phyloP scores from a whole-genome alignment of 106 monocot genomes.

The Posidonia australis region DNA sequence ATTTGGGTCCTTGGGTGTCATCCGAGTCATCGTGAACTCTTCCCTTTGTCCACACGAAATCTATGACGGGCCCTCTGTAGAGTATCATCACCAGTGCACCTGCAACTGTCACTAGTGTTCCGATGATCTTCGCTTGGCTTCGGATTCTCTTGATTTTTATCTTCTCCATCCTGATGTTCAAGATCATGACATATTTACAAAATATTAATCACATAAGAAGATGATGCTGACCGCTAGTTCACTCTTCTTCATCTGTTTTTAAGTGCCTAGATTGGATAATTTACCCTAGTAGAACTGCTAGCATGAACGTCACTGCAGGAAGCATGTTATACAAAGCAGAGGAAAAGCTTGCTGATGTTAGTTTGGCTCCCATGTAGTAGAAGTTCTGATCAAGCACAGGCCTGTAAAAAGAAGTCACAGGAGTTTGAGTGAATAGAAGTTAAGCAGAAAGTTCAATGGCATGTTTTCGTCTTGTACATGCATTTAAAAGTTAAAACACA shows the following conservation, averaged over 20 bases:
- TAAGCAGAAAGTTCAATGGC: background rate
- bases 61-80: slow-evolving; percentile 54
- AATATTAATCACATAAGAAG: no score
- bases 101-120: slow-evolving; percentile 47
- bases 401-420: slow-evolving; percentile 35
- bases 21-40: slow-evolving; percentile 13
- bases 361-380: slow-evolving; percentile 68
- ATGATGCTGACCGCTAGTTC: no score
- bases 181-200: background rate
- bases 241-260: background rate
- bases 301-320: slow-evolving; percentile 67
- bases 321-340: slow-evolving; percentile 65
- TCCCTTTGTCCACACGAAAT: slow-evolving; percentile 37
- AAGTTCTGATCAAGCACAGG: slow-evolving; percentile 91
- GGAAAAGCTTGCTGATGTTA: slow-evolving; percentile 58
- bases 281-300: slow-evolving; percentile 55
- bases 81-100: slow-evolving; percentile 71
- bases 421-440: no score
- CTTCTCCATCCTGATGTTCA: slow-evolving; percentile 19
- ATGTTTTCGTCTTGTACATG: background rate
- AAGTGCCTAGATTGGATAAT: background rate
- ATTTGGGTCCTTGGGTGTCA: slow-evolving; percentile 14
- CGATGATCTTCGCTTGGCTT: slow-evolving; percentile 60
- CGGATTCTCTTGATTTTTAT: slow-evolving; percentile 24
- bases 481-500: no score